Base-by-base conservation (phyloP, 768 basidiomycete genomes). In the Rhizopogon rudus region DNA sequence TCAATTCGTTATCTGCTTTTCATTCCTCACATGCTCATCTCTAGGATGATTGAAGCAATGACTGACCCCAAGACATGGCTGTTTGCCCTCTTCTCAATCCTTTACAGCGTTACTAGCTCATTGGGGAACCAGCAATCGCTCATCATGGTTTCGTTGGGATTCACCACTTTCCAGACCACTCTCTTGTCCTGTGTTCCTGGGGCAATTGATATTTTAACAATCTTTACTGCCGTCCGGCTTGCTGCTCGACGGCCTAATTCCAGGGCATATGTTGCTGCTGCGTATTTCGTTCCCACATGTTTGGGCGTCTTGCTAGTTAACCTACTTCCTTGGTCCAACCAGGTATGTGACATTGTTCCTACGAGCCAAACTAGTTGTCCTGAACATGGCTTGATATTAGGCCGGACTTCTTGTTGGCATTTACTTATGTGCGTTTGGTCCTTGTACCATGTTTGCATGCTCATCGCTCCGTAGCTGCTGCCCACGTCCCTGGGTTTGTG, bases 61-160 rank as follows among this genome's bases (percentile, higher is more conserved):
- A 56, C 62, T 5, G 84, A 87, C 61, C 79, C 81, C 0, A 87
- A 86, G 66, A 83, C 83, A 0, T 87, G 84, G 84, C 72, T 85
- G 28, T 86, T 86, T 57, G 82, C 83, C 1, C 72, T 86, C 40
- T 84, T 85, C 64, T 75, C 79, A 9, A 77, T 76, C 16, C 68
- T 84, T 20, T 71, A 76, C 61, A 82, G 82, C 57, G 65, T 86
- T 28, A 82, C 83, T 0, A 84, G 81, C 65, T 83, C 81, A 43
- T 63, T 77, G 53, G 81, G 79, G 14, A 83, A 83, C 61, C 84
- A 86, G 62, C 66, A 76, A 5, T 74, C 76, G 57, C 77, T 87
- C 55, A 85, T 87, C 56, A 77, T 84, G n/a, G 65, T 75, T 6
- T 80, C 78, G 1, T 83, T 86, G 61, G 84, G 84, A 1, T 87